Conservation (phyloP, 768 basidiomycete species). For the Piloderma croceum region DNA sequence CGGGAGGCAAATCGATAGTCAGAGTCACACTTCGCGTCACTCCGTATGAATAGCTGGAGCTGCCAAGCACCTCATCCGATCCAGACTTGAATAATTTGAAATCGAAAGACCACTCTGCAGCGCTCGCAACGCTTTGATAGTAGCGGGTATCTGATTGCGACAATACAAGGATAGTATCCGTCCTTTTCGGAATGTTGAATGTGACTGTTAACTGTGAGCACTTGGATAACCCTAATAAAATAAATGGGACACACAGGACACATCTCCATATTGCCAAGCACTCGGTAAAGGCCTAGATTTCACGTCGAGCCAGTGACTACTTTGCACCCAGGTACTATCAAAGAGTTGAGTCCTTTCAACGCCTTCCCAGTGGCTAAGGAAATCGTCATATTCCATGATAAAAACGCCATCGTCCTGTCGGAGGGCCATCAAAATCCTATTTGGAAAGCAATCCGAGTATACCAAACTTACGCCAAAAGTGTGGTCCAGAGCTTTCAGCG, state of each 20-base stretch:
- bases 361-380: conserved; percentile 36
- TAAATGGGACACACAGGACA: conserved; percentile 40
- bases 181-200: conserved; percentile 17
- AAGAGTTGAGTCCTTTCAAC: conserved; percentile 45
- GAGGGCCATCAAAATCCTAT: too few species aligned
- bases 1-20: conserved; percentile 18
- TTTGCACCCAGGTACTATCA: conserved; percentile 42
- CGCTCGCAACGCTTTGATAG: conserved; percentile 21
- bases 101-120: conserved; percentile 24
- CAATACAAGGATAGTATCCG: conserved; percentile 25
- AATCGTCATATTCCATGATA: conserved; percentile 51
- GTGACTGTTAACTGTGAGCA: conserved; percentile 18
- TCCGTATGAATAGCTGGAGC: conserved; percentile 13
- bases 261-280: conserved; percentile 50
- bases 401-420: conserved; percentile 55
- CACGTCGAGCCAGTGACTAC: conserved; percentile 46
- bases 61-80: conserved; percentile 12
- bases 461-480: conserved; percentile 40
- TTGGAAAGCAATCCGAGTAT: too few species aligned
- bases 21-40: conserved; percentile 19
- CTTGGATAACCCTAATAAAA: background rate
- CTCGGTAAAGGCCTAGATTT: conserved; percentile 35
- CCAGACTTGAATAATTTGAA: conserved; percentile 25
- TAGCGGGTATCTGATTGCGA: conserved; percentile 27
- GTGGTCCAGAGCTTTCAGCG: conserved; percentile 38